Base-by-base conservation (phyloP, 2,329 filamentous ascomycete genomes). In the Achaetomium macrosporum region DNA sequence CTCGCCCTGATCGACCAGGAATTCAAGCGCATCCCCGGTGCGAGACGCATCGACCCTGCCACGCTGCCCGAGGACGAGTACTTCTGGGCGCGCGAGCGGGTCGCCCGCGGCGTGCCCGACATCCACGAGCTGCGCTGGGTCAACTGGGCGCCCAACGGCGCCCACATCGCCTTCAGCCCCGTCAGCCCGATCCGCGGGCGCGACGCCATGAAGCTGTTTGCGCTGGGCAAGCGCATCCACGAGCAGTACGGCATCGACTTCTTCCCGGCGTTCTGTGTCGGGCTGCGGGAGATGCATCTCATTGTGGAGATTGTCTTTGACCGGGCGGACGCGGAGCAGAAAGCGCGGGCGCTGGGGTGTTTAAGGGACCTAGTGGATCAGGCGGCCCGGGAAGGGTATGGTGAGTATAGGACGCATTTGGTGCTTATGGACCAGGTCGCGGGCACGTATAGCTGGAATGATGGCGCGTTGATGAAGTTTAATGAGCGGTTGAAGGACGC, bases 61-160 rank as follows among this genome's bases (percentile, higher is more conserved):
- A 61, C 69, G 33, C 71, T 76, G 43, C 64, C 71, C 59, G 58
- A 66, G 56, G 11, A 68, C 61, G 57, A 70, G 57, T 76, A 69
- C 69, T 71, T 56, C 57, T 73, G 43, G 66, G 69, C 60, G 61
- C 68, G 56, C 61, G 69, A 56, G 59, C 61, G 20, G 58, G 62
- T n/a, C 65, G 72, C 33, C 67, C 68, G 59, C 61, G 64, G 36
- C 63, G 59, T 65, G 7, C 69, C 69, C 2, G 63, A 65, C 2
- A 61, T 73, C 16, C 64, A 67, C 42, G 72, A 74, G 60, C 58
- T 74, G 20, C 62, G 66, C 35, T 71, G 69, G 68, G 63, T 71
- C 16, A 73, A 77, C 61, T 81, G 76, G 76, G 62, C 74, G 8
- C 75, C 76, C 3, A 79, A 79, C 59, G 76, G 73, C 5, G 69